phyloP scores from a whole-genome alignment of 31 red algal species.

The Bonnemaisonia californica region DNA sequence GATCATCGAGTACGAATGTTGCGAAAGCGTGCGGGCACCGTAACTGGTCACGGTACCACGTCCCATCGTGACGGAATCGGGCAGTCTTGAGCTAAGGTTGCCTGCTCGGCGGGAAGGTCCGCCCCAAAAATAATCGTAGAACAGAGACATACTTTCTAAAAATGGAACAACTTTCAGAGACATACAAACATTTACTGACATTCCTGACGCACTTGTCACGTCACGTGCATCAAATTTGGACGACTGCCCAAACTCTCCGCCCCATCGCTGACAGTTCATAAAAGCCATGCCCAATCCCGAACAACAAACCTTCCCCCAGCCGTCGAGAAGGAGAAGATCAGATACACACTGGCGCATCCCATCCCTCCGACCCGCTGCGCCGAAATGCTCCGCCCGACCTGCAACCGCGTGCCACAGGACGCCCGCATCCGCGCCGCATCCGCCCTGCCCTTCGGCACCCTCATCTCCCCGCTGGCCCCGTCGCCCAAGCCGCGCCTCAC shows the following conservation, averaged over 20 bases:
- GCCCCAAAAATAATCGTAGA: too few species aligned
- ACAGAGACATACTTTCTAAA: too few species aligned
- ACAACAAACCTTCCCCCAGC: neutral
- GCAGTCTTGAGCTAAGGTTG: too few species aligned
- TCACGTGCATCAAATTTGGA: neutral
- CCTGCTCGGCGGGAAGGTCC: too few species aligned
- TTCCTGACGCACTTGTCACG: neutral
- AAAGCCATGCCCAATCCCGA: neutral
- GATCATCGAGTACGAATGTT: neutral
- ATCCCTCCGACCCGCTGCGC: too few species aligned
- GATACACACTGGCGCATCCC: neutral
- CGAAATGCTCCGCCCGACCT: slow-evolving; percentile 52
- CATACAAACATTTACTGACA: too few species aligned
- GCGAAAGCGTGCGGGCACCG: too few species aligned
- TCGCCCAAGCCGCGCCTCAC: slow-evolving; percentile 36
- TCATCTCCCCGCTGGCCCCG: slow-evolving; percentile 46
- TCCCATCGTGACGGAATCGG: too few species aligned
- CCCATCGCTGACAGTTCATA: neutral
- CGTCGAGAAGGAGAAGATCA: neutral
- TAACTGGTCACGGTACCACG: too few species aligned
- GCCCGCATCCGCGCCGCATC: slow-evolving; percentile 23
- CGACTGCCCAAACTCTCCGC: neutral
- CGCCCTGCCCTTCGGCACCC: slow-evolving; percentile 38
- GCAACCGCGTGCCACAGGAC: slow-evolving; percentile 21
- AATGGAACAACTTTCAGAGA: too few species aligned